Percentiles rank a stretch among this genome's conserved stretches.
These are phyloP conservation scores for Thraustochytrium sp. DNA, from an alignment of 352 stramenopile genomes.

Conservation along the genomic window DNA sequence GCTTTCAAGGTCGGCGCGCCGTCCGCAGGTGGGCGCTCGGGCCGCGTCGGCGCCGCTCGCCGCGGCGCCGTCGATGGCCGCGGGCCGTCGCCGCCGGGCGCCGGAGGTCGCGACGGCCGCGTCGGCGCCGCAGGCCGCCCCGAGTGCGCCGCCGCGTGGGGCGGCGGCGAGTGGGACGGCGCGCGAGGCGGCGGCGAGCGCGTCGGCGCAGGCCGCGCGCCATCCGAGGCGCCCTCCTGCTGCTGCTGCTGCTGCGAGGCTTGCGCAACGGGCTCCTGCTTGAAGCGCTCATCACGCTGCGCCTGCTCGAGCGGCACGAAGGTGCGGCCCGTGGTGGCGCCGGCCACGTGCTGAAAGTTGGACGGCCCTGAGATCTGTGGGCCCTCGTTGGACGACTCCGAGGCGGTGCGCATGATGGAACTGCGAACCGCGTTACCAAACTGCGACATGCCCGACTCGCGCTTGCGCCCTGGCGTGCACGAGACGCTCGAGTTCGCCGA, in stretches of 20 bases:
- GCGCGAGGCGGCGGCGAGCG: background rate
- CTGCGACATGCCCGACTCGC: background rate
- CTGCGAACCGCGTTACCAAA: background rate
- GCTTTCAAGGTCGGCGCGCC: background rate
- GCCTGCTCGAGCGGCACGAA: conserved; percentile 6
- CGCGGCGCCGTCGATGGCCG: background rate
- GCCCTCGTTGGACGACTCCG: background rate
- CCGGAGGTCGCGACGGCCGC: background rate
- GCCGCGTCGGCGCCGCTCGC: background rate
- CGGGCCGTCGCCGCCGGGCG: background rate
- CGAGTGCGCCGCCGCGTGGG: background rate
- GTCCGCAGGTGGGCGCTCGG: background rate
- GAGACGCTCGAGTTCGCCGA: background rate
- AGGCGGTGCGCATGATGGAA: background rate
- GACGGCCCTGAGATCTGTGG: conserved; percentile 14
- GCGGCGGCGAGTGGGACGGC: background rate
- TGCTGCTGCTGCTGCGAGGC: background rate
- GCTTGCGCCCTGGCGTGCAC: background rate
- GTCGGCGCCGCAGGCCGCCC: background rate
- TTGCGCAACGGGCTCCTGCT: background rate
- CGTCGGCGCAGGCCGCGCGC: background rate
- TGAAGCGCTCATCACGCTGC: background rate
- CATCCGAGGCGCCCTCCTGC: background rate
- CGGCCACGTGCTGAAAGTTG: conserved; percentile 26
- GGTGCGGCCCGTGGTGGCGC: background rate